phyloP scores from a whole-genome alignment of 345 rosid species.

The Acer yangbiense region DNA sequence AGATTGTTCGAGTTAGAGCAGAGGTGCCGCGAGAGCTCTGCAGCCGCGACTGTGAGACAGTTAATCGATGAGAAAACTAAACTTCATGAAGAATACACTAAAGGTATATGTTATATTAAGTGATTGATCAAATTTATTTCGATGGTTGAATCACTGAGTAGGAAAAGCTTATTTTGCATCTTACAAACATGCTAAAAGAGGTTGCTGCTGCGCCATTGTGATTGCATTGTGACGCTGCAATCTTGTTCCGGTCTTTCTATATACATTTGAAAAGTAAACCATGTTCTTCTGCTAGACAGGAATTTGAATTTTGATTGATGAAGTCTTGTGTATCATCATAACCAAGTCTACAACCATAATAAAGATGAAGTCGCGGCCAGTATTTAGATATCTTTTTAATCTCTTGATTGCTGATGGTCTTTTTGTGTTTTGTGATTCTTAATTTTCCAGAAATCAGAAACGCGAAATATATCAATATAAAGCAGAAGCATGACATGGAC shows the following conservation, averaged over 20 bases:
- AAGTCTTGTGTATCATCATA: not conserved
- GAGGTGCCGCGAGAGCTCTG: not conserved
- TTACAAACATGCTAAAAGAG: not conserved
- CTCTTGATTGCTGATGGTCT: not conserved
- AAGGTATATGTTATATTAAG: slow-evolving; percentile 9
- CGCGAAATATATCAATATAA: too few species aligned
- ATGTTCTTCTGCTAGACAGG: not conserved
- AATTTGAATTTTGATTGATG: not conserved
- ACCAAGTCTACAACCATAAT: not conserved
- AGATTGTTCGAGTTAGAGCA: slow-evolving; percentile 1
- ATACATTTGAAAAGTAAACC: not conserved
- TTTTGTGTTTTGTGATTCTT: too few species aligned
- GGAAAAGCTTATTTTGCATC: not conserved
- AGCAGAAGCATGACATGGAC: too few species aligned
- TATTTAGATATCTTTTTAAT: not conserved
- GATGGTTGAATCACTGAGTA: not conserved
- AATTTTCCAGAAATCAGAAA: too few species aligned
- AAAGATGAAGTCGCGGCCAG: not conserved
- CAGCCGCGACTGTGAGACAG: not conserved
- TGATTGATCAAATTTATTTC: not conserved
- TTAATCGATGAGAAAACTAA: slow-evolving; percentile 15
- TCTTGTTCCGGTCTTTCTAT: not conserved
- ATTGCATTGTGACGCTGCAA: not conserved
- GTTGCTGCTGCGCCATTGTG: not conserved
- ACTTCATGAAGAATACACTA: not conserved